Conservation (phyloP, 306 rosid species). For the Castanea mollissima region DNA sequence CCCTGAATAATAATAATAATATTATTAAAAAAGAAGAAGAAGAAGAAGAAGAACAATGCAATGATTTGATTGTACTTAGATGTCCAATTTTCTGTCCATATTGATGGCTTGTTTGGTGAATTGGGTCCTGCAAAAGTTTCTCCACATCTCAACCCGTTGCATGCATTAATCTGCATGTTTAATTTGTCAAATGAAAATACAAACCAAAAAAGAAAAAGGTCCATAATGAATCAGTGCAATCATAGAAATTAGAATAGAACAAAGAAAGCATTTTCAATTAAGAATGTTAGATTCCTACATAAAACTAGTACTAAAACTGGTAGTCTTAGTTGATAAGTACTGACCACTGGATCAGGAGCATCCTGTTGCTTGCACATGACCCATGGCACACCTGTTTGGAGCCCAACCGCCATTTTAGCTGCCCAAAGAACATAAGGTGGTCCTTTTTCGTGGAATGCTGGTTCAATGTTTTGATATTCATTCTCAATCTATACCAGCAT, state of each 20-base stretch:
- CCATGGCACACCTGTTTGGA: conserved; percentile 70
- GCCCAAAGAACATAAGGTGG: conserved; percentile 57
- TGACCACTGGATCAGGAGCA: conserved; percentile 80
- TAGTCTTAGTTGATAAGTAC: conserved; percentile 6
- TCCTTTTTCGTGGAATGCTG: conserved; percentile 45
- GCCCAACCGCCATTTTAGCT: conserved; percentile 68
- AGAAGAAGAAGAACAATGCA: background rate
- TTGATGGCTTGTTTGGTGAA: conserved; percentile 61
- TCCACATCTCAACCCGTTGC: conserved; percentile 81
- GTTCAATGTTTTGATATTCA: conserved; percentile 61
- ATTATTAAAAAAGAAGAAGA: background rate
- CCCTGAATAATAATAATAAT: background rate
- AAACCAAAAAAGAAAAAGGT: background rate
- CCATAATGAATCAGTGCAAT: too few relatives aligned
- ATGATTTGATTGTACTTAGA: conserved; percentile 44
- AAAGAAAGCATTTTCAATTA: too few relatives aligned
- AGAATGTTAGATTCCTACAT: too few relatives aligned
- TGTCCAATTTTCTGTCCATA: conserved; percentile 90
- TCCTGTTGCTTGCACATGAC: conserved; percentile 84
- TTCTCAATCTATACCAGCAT: conserved; percentile 52
- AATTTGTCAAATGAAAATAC: background rate
- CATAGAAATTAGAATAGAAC: too few relatives aligned
- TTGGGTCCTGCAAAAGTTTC: conserved; percentile 71
- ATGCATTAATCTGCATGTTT: conserved; percentile 58
- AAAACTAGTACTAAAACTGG: background rate